Evolutionary conservation across 2,329 filamentous ascomycete genomes (phyloP).

Genomic region (Aspergillus japonicus): DNA sequence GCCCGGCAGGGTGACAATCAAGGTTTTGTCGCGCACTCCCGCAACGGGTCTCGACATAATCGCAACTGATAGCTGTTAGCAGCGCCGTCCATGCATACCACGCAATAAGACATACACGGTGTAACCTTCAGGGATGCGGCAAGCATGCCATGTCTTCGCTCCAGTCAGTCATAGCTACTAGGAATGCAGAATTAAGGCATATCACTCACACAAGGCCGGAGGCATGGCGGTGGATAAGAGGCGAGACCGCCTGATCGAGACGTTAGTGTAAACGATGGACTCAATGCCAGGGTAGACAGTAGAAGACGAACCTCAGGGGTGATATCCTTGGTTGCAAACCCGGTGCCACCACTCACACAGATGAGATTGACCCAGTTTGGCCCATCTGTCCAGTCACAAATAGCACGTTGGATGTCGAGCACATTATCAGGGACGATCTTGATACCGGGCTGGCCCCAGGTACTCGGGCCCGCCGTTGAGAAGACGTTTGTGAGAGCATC

Average conservation of each 20-base stretch:
- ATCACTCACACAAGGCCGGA: conserved; percentile 71
- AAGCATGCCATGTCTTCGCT: conserved; percentile 79
- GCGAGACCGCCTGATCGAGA: conserved; percentile 65
- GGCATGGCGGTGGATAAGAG: conserved; percentile 79
- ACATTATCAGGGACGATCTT: conserved; percentile 79
- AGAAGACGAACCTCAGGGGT: conserved; percentile 74
- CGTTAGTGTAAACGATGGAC: conserved; percentile 14
- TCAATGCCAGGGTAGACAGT: neutral
- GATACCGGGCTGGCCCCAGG: conserved; percentile 69
- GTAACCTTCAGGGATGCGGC: conserved; percentile 79
- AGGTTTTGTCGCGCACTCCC: conserved; percentile 74
- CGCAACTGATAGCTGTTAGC: conserved; percentile 63
- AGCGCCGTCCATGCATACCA: neutral
- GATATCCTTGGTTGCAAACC: conserved; percentile 78
- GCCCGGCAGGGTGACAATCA: conserved; percentile 87
- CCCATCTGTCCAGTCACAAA: conserved; percentile 72
- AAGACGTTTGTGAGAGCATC: conserved; percentile 68
- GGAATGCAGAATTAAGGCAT: neutral
- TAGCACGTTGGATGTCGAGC: conserved; percentile 69
- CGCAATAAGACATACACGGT: conserved; percentile 65
- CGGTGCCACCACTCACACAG: conserved; percentile 87
- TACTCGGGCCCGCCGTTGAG: conserved; percentile 60
- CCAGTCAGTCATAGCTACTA: conserved; percentile 19
- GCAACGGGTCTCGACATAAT: conserved; percentile 95
- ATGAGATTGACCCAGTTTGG: conserved; percentile 67